These are phyloP conservation scores for Ophiocordyceps polyrhachis-furcata DNA, from an alignment of 2,329 filamentous ascomycete species.

Conservation along the genomic window DNA sequence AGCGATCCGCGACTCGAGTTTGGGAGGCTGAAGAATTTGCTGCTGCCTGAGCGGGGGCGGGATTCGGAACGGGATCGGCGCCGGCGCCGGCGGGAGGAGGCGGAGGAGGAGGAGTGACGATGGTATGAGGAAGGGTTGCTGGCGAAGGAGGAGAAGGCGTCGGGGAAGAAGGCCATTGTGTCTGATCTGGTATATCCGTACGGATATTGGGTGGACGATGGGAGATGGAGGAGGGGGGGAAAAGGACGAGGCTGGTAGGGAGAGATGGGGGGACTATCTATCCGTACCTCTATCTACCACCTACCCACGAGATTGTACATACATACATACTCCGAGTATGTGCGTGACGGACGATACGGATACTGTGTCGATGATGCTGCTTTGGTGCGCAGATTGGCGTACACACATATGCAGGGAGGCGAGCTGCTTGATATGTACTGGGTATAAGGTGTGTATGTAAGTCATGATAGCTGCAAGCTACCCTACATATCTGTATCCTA, in stretches of 20 bases:
- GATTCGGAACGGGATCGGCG: slow-evolving; percentile 19
- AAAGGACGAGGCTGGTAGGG: neutral
- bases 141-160: slow-evolving; percentile 14
- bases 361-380: neutral
- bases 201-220: neutral
- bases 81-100: slow-evolving; percentile 15
- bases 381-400: neutral
- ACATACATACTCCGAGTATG: neutral
- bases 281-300: neutral
- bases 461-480: neutral
- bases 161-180: slow-evolving; percentile 14
- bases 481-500: neutral
- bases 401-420: no score
- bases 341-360: neutral
- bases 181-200: neutral
- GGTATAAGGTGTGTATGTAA: no score
- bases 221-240: neutral
- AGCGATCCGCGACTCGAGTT: slow-evolving; percentile 25
- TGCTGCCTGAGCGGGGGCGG: slow-evolving; percentile 18
- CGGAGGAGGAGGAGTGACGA: slow-evolving; percentile 7
- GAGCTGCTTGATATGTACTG: no score
- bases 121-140: slow-evolving; percentile 10
- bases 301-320: neutral
- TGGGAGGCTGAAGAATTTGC: slow-evolving; percentile 10
- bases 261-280: neutral